Evolutionary conservation across 129 eudicot genomes (phyloP), one percentile per base, ranked within the genome.

Genomic region (Pseudognaphalium luteoalbum): DNA sequence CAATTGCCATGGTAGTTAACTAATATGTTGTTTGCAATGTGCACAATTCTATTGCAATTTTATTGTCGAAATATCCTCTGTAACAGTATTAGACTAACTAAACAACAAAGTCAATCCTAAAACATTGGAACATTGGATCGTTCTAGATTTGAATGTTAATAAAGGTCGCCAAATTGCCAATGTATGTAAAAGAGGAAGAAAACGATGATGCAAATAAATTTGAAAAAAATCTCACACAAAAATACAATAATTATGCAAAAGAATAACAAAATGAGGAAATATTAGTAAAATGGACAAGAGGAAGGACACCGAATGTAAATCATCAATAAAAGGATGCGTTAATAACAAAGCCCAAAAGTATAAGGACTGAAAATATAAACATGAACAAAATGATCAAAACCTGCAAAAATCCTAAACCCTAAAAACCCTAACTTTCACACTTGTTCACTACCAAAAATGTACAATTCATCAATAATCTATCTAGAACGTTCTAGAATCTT

Each of bases 391-490:
- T 47, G 54, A 47, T 47, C 54, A 11, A 14, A 47, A 47, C 54
- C 54, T 47, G n/a, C 54, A 79, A 76, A 14, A 47, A 47, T 47
- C 54, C 3, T 14, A 47, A 47, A 47, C 78, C 78, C 78, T 74
- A 17, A 39, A 82, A 88, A 72, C 88, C 87, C 83, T 66, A 39
- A 50, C 30, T 25, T 60, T 61, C 37, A 4, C 37, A 16, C 42
- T 12, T 44, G 77, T 63, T 15, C 63, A 22, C n/a, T 47, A 20
- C 10, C 69, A 57, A 50, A 81, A 57, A 85, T 81, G 85, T 39
- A 59, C 60, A 76, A 47, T 47, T 14, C 85, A 22, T 72, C 85
- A 77, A 74, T 80, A 4, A 62, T 88, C 62, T 76, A 75, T 7
- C 70, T 70, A 60, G 35, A 84, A 71, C 74, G 78, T 41, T 79